Evolutionary conservation across 2,329 filamentous ascomycete genomes (phyloP).

Genomic region (Aspergillus jensenii): DNA sequence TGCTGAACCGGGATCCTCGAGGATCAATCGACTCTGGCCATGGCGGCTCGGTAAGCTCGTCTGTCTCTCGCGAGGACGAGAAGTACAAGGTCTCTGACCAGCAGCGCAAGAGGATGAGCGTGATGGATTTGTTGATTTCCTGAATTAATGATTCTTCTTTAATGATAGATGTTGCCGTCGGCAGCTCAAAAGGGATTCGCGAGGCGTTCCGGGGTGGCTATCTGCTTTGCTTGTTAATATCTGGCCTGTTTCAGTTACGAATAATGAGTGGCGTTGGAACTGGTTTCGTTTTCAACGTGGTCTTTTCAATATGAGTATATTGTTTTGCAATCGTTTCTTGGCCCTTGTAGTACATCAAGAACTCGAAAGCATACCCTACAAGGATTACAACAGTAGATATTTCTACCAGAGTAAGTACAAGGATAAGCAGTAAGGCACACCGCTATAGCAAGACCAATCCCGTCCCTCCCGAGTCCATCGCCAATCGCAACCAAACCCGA

Average conservation of each 20-base stretch:
- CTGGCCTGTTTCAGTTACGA: neutral
- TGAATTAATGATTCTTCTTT: slow-evolving; percentile 24
- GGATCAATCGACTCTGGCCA: slow-evolving; percentile 40
- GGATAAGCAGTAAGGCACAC: no score
- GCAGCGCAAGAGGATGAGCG: slow-evolving; percentile 52
- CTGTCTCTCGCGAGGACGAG: slow-evolving; percentile 7
- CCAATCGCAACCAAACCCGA: no score
- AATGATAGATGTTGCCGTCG: neutral
- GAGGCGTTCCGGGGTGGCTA: neutral
- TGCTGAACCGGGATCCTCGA: slow-evolving; percentile 79
- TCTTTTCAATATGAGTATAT: neutral
- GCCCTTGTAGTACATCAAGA: neutral
- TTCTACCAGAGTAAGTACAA: no score
- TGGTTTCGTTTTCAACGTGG: neutral
- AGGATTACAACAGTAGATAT: neutral
- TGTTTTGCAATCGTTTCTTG: neutral
- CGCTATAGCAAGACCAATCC: no score
- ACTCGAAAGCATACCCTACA: neutral
- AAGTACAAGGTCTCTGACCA: slow-evolving; percentile 13
- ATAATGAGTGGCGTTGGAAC: neutral
- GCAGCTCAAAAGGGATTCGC: slow-evolving; percentile 1
- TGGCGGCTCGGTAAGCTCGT: slow-evolving; percentile 20
- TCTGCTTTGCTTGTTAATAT: neutral
- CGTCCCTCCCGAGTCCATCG: no score
- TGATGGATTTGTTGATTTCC: slow-evolving; percentile 55